These are phyloP conservation scores for Fusarium denticulatum DNA, from an alignment of 2,329 filamentous ascomycete species.

Conservation along the genomic window DNA sequence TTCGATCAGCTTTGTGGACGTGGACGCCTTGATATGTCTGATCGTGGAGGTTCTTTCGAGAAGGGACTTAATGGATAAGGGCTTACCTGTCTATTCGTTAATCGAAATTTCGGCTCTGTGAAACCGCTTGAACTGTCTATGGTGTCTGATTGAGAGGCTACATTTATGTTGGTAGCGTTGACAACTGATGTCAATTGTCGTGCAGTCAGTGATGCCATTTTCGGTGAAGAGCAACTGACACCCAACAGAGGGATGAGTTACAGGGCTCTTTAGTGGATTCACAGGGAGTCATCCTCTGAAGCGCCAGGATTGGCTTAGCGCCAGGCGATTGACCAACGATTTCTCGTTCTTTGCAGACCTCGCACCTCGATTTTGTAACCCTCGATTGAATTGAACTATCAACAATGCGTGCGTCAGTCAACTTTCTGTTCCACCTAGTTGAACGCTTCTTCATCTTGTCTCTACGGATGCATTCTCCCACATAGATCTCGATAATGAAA, in stretches of 20 bases:
- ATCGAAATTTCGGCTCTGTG: fast-evolving
- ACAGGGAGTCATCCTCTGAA: fast-evolving
- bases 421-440: no score
- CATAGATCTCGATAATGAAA: fast-evolving
- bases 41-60: fast-evolving
- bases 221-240: background rate
- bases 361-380: background rate
- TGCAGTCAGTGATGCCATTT: background rate
- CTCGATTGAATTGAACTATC: background rate
- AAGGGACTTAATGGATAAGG: background rate
- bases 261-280: background rate
- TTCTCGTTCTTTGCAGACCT: background rate
- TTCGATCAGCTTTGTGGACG: background rate
- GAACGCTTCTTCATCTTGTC: no score
- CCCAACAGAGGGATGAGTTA: fast-evolving
- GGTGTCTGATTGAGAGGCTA: background rate
- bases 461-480: no score
- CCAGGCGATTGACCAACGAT: background rate
- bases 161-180: background rate
- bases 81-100: fast-evolving
- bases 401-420: no score
- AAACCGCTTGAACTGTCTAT: background rate
- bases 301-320: background rate
- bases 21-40: background rate
- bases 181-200: background rate